Conservation (phyloP, 306 rosid species). For the Argentina anserina region DNA sequence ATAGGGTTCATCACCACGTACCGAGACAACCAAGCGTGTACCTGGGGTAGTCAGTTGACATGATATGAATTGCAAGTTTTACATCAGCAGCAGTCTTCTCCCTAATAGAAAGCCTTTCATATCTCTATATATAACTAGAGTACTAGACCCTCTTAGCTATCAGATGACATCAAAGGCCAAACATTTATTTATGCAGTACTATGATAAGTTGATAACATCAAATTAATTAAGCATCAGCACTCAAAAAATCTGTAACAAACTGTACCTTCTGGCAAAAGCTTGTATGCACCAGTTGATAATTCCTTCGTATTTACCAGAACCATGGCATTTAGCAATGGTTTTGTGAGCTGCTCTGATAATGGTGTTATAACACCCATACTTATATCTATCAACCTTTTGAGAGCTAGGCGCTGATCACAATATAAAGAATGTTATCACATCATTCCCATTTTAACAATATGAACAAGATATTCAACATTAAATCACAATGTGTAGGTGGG, state of each 20-base stretch:
- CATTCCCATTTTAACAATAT: constrained; percentile 4
- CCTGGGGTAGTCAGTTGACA: constrained; percentile 41
- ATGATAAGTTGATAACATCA: neutral
- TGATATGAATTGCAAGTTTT: neutral
- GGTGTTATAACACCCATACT: constrained; percentile 92
- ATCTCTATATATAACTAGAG: neutral
- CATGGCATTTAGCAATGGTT: constrained; percentile 89
- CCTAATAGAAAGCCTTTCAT: neutral
- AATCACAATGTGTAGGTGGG: neutral
- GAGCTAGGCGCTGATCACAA: constrained; percentile 75
- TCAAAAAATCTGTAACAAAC: neutral
- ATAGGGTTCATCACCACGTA: constrained; percentile 81
- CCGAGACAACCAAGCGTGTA: constrained; percentile 79
- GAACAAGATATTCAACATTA: neutral
- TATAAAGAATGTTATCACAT: constrained; percentile 13
- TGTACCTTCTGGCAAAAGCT: constrained; percentile 92
- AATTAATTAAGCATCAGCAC: constrained; percentile 12
- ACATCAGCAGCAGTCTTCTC: neutral
- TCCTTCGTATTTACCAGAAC: constrained; percentile 89
- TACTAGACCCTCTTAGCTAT: neutral
- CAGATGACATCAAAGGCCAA: neutral
- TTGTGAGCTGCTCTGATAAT: constrained; percentile 89
- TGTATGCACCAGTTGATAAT: constrained; percentile 75
- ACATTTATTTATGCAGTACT: neutral
- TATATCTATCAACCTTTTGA: constrained; percentile 82